Percentiles rank a stretch among this genome's conserved stretches.
These are phyloP conservation scores for Ustilago shanxiensis DNA, from an alignment of 1,284 basidiomycete species.

Conservation along the genomic window DNA sequence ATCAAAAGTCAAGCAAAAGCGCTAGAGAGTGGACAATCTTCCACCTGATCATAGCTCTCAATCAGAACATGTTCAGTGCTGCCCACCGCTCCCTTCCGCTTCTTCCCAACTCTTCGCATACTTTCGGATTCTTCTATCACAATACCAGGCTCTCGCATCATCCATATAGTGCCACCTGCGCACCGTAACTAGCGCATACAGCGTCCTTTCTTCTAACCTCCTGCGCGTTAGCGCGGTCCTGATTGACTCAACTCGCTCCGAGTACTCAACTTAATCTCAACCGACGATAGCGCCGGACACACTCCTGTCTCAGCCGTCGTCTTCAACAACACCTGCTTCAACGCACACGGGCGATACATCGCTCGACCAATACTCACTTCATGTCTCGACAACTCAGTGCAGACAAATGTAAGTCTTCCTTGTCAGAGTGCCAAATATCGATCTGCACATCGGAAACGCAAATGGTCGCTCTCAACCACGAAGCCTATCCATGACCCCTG, in stretches of 20 bases:
- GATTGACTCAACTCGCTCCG: constrained; percentile 8
- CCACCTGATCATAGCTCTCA: constrained; percentile 34
- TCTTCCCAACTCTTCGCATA: constrained; percentile 55
- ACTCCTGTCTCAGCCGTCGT: background rate
- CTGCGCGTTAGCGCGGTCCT: constrained; percentile 20
- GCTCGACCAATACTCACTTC: constrained; percentile 35
- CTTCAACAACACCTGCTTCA: background rate
- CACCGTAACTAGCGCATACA: constrained; percentile 32
- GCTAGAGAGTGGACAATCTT: constrained; percentile 29
- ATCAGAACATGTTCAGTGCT: constrained; percentile 52
- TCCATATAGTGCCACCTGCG: constrained; percentile 20
- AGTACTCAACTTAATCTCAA: background rate
- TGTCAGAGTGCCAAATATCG: background rate
- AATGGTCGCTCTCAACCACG: background rate
- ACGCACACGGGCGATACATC: constrained; percentile 16
- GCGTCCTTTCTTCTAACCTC: background rate
- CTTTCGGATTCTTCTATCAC: constrained; percentile 54
- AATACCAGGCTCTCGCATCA: constrained; percentile 35
- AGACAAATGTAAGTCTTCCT: constrained; percentile 45
- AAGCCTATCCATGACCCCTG: background rate
- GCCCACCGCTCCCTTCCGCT: constrained; percentile 53
- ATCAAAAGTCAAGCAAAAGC: constrained; percentile 34
- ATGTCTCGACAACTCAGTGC: constrained; percentile 51
- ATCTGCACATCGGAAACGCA: background rate
- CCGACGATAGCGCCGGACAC: background rate